A percentile compares a stretch with the other conserved stretches of the same genome.
These are phyloP conservation scores for Trichoderma brevicompactum DNA, from an alignment of 2,329 filamentous ascomycete species.

Conservation along the genomic window DNA sequence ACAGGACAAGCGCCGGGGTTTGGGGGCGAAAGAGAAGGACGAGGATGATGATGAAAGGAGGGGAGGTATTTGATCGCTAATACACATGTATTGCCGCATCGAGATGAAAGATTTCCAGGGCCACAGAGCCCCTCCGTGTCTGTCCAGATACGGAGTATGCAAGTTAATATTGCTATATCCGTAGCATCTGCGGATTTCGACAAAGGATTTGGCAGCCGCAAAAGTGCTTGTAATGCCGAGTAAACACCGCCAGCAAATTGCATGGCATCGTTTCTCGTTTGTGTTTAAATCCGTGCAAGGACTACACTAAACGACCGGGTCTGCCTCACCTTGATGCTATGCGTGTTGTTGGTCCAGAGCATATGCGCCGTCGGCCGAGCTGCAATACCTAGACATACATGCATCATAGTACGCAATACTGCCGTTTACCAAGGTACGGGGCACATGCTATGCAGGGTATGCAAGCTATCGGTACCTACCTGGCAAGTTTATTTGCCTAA, in stretches of 20 bases:
- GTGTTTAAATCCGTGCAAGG: too few relatives aligned
- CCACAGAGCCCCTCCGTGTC: too few relatives aligned
- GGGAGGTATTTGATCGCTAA: neutral
- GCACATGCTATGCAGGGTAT: neutral
- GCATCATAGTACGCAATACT: too few relatives aligned
- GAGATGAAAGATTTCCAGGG: neutral
- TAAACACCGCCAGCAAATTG: neutral
- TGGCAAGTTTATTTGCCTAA: slow-evolving; percentile 1
- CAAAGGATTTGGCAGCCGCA: neutral
- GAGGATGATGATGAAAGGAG: too few relatives aligned
- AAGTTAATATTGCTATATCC: too few relatives aligned
- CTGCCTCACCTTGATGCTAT: too few relatives aligned
- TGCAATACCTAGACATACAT: neutral
- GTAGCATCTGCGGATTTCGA: too few relatives aligned
- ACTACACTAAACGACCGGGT: too few relatives aligned
- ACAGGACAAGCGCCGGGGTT: slow-evolving; percentile 14
- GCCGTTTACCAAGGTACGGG: neutral
- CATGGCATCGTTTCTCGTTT: neutral
- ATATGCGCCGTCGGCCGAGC: too few relatives aligned
- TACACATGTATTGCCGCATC: neutral
- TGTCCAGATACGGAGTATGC: too few relatives aligned
- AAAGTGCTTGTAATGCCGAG: neutral
- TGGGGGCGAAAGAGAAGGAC: neutral
- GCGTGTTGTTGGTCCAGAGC: too few relatives aligned
- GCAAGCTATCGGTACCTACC: slow-evolving; percentile 15